Evolutionary conservation across 805 yeast species (phyloP).

Genomic region (Hanseniaspora hatyaiensis): DNA sequence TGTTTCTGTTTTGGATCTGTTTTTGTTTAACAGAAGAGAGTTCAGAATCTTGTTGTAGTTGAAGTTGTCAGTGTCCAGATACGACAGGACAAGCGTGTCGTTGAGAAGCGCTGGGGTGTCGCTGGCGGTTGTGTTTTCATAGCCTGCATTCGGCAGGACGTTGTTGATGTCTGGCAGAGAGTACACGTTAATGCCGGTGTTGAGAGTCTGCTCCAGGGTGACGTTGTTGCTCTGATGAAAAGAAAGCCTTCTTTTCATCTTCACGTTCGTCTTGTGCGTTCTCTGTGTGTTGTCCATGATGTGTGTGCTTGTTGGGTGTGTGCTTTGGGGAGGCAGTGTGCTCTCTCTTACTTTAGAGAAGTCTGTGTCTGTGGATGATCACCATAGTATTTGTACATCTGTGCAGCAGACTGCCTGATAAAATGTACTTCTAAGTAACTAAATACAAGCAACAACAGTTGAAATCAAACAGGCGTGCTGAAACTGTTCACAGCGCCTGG

Average conservation of each 20-base stretch:
- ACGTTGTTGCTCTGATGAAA: constrained; percentile 12
- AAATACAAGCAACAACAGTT: no score
- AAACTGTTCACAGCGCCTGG: no score
- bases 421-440: no score
- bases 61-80: constrained; percentile 4
- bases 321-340: no score
- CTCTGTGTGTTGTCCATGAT: constrained; percentile 8
- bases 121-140: not conserved
- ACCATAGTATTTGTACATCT: no score
- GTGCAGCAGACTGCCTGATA: no score
- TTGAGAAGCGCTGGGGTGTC: not conserved
- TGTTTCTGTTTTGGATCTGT: constrained; percentile 15
- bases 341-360: no score
- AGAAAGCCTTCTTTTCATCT: constrained; percentile 16
- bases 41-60: constrained; percentile 4
- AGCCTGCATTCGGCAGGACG: not conserved
- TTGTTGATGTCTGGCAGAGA: not conserved
- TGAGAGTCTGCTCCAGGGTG: constrained; percentile 8
- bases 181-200: not conserved
- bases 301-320: not conserved
- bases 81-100: constrained; percentile 6
- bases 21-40: constrained; percentile 4
- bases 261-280: constrained; percentile 15
- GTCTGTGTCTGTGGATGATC: no score
- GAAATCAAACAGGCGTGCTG: no score